Conservation (phyloP, 208 protist genomes). For the Trypanosoma platydactyli region DNA sequence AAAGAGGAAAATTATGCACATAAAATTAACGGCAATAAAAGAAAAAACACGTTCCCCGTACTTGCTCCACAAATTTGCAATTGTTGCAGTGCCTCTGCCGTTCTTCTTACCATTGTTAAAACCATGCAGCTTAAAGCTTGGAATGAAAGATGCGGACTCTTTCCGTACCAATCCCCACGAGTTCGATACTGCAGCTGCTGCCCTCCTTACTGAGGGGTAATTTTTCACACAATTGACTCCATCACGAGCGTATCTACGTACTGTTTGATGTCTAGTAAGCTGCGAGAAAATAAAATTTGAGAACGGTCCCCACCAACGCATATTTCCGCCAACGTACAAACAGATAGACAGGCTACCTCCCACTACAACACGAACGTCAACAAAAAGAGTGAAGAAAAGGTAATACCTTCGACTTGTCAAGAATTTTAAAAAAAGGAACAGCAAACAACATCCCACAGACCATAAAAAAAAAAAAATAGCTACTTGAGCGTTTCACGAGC, state of each 20-base stretch:
- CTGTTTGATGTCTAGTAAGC: conserved; percentile 8
- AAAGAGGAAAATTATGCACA: conserved; percentile 62
- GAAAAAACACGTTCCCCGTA: conserved; percentile 34
- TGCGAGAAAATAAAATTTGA: conserved; percentile 16
- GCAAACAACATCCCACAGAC: too few relatives aligned
- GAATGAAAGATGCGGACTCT: not conserved
- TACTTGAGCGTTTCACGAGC: too few relatives aligned
- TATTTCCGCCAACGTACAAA: conserved; percentile 2
- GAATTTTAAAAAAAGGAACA: too few relatives aligned
- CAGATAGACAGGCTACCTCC: too few relatives aligned
- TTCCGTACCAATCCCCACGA: conserved; percentile 13
- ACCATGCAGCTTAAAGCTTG: not conserved
- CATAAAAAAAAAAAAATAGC: too few relatives aligned
- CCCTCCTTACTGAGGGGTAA: conserved; percentile 16
- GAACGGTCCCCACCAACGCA: conserved; percentile 16
- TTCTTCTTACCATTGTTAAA: conserved; percentile 1
- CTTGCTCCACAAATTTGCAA: conserved; percentile 19
- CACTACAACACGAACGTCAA: not conserved
- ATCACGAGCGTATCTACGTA: conserved; percentile 10
- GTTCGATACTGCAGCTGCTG: conserved; percentile 8
- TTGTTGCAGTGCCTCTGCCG: not conserved
- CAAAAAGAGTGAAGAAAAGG: too few relatives aligned
- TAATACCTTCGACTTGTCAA: too few relatives aligned
- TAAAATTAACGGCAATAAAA: conserved; percentile 71
- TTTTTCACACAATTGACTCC: conserved; percentile 11